Conservation (phyloP, 2,329 filamentous ascomycete species). For the Fusarium avenaceum region DNA sequence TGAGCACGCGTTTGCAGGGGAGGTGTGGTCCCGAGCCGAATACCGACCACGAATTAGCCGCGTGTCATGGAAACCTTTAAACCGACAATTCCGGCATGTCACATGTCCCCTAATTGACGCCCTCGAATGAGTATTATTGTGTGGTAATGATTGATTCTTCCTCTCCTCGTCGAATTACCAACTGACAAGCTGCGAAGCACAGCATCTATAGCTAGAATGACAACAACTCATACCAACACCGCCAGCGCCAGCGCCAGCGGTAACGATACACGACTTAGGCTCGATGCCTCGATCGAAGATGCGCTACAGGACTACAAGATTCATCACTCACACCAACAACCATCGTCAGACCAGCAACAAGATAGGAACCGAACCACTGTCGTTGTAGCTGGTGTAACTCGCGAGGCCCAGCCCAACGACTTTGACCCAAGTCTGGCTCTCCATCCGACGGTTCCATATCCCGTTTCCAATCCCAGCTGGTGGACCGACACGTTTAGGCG, state of each 20-base stretch:
- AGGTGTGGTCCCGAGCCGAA: conserved; percentile 2
- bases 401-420: conserved; percentile 11
- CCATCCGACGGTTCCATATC: conserved; percentile 4
- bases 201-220: background rate
- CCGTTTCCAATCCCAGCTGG: conserved; percentile 14
- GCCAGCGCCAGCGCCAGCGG: too few relatives aligned
- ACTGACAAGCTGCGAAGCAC: too few relatives aligned
- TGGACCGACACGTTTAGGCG: background rate
- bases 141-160: too few relatives aligned
- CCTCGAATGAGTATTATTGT: too few relatives aligned
- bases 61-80: too few relatives aligned
- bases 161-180: too few relatives aligned
- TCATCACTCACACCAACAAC: background rate
- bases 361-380: background rate
- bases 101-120: too few relatives aligned
- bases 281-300: background rate
- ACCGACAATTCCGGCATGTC: too few relatives aligned
- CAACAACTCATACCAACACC: background rate
- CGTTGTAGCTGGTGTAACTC: background rate
- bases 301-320: conserved; percentile 13
- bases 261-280: background rate
- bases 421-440: conserved; percentile 4
- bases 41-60: too few relatives aligned
- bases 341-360: background rate
- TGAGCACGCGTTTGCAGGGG: background rate